Conservation (phyloP, 805 yeast species). For the Jamesozyma piceae region DNA sequence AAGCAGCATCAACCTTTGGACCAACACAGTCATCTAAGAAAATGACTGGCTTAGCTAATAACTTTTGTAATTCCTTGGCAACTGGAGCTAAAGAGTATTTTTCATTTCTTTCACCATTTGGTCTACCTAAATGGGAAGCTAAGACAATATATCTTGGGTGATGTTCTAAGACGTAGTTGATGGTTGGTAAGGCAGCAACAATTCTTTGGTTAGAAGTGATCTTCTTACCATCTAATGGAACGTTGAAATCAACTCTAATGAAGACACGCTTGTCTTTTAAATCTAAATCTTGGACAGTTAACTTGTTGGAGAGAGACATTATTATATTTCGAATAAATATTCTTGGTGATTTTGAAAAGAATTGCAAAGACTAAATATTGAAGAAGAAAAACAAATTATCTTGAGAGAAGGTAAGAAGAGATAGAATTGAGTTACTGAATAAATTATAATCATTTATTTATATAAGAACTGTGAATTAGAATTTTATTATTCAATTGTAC, state of each 20-base stretch:
- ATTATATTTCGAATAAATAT: slow-evolving; percentile 7
- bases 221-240: slow-evolving; percentile 86
- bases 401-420: too few species aligned
- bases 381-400: too few species aligned
- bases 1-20: slow-evolving; percentile 71
- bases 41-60: slow-evolving; percentile 62
- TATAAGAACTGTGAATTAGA: too few species aligned
- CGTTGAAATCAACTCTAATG: slow-evolving; percentile 95
- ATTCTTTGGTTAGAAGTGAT: slow-evolving; percentile 99
- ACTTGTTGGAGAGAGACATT: slow-evolving; percentile 90
- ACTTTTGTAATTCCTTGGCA: slow-evolving; percentile 72
- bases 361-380: background rate
- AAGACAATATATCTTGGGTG: slow-evolving; percentile 83
- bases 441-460: too few species aligned
- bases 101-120: slow-evolving; percentile 79
- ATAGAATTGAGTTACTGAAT: too few species aligned
- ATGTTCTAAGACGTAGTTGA: slow-evolving; percentile 84
- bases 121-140: slow-evolving; percentile 97
- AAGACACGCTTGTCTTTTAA: slow-evolving; percentile 88
- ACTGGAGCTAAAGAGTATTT: slow-evolving; percentile 92
- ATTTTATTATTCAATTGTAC: too few species aligned
- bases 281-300: slow-evolving; percentile 83
- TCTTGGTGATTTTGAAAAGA: background rate
- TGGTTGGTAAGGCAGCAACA: slow-evolving; percentile 98
- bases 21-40: slow-evolving; percentile 92